phyloP scores from a whole-genome alignment of 2,329 filamentous ascomycete genomes.

The Fusarium sp. region DNA sequence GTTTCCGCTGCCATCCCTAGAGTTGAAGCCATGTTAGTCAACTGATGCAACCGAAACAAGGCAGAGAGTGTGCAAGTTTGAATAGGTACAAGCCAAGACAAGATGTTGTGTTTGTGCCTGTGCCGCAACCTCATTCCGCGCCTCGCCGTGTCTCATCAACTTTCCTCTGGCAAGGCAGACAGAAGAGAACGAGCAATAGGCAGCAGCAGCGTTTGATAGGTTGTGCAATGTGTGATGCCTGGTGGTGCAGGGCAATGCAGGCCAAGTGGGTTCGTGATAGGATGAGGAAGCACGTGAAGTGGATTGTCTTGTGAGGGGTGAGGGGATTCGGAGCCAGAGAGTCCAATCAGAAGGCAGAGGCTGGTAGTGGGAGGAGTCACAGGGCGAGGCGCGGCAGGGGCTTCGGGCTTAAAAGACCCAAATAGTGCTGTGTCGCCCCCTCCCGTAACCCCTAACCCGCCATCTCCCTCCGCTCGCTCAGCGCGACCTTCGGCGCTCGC shows the following conservation, averaged over 20 bases:
- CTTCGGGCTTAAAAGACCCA: constrained; percentile 65
- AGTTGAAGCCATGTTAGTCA: constrained; percentile 37
- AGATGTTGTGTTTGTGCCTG: neutral
- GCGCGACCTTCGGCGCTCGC: constrained; percentile 22
- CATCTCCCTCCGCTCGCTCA: constrained; percentile 40
- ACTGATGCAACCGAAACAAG: neutral
- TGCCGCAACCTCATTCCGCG: neutral
- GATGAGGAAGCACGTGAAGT: constrained; percentile 23
- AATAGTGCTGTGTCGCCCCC: constrained; percentile 66
- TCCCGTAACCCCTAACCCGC: constrained; percentile 47
- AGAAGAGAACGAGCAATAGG: neutral
- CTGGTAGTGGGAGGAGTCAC: constrained; percentile 34
- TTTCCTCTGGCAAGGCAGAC: neutral
- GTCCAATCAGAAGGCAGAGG: constrained; percentile 39
- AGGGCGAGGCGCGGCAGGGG: constrained; percentile 40
- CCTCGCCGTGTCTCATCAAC: neutral
- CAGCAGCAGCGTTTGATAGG: neutral
- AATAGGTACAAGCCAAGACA: neutral
- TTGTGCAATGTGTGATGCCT: constrained; percentile 5
- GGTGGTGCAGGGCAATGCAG: constrained; percentile 23
- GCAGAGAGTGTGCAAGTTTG: neutral
- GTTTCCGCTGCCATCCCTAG: constrained; percentile 94
- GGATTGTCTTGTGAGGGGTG: constrained; percentile 26
- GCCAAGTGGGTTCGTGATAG: constrained; percentile 14
- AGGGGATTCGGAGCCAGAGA: constrained; percentile 4